phyloP scores from a whole-genome alignment of 2,329 filamentous ascomycete species.

The Emericellopsis atlantica region DNA sequence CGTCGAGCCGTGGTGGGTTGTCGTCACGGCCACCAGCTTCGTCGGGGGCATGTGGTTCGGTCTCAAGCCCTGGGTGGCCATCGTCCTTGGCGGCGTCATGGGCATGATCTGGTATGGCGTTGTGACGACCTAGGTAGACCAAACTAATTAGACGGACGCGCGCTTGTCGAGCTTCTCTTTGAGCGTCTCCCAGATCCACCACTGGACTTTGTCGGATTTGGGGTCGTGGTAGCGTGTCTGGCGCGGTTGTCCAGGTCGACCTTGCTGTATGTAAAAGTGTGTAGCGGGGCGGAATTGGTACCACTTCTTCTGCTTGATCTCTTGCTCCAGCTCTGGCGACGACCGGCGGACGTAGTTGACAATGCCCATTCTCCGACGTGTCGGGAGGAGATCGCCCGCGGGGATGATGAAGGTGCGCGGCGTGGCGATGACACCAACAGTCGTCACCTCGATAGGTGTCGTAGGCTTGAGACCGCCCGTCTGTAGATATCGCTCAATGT shows the following conservation, averaged over 20 bases:
- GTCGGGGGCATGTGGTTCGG: conserved; percentile 16
- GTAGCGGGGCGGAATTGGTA: conserved; percentile 24
- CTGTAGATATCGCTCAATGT: conserved; percentile 38
- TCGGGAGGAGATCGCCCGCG: conserved; percentile 21
- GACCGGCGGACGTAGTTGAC: conserved; percentile 23
- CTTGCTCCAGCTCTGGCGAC: conserved; percentile 4
- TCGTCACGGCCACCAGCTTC: conserved; percentile 31
- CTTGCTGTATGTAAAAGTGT: conserved; percentile 24
- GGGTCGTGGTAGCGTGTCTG: conserved; percentile 12
- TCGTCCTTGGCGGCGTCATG: conserved; percentile 16
- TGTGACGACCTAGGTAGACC: conserved; percentile 1
- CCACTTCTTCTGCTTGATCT: conserved; percentile 22
- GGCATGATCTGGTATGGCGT: conserved; percentile 14
- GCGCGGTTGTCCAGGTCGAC: conserved; percentile 4
- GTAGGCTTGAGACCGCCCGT: conserved; percentile 19
- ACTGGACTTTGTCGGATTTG: conserved; percentile 17
- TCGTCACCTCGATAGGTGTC: conserved; percentile 36
- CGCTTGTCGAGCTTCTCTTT: conserved; percentile 9
- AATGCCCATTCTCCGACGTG: conserved; percentile 19
- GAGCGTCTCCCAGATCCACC: conserved; percentile 28
- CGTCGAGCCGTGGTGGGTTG: conserved; percentile 47
- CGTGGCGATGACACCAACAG: conserved; percentile 41
- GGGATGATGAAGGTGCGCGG: conserved; percentile 33
- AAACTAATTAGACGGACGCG: background rate
- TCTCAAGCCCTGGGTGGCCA: conserved; percentile 13